A percentile compares a stretch with the other conserved stretches of the same genome.
These are phyloP conservation scores for Chiua virens DNA, from an alignment of 768 basidiomycete genomes.

Conservation along the genomic window DNA sequence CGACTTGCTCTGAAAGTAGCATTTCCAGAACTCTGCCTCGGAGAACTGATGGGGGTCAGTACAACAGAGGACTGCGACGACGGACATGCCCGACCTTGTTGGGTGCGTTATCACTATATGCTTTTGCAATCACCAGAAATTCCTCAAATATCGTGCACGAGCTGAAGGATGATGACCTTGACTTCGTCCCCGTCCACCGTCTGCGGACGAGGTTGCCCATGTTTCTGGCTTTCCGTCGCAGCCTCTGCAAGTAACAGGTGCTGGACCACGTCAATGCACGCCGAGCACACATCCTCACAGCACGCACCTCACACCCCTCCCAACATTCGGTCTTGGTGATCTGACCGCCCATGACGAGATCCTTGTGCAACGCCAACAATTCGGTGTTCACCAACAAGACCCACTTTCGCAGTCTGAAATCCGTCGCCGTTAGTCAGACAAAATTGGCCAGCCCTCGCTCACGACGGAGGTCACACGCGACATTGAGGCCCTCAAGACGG, in stretches of 20 bases:
- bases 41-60: conserved; percentile 55
- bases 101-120: conserved; percentile 92
- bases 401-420: conserved; percentile 74
- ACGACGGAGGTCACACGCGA: conserved; percentile 66
- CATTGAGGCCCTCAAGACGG: conserved; percentile 44
- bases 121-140: conserved; percentile 91
- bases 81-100: conserved; percentile 53
- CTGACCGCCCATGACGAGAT: conserved; percentile 81
- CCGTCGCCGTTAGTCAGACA: conserved; percentile 55
- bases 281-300: background rate
- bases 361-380: conserved; percentile 77
- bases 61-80: background rate
- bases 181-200: conserved; percentile 82
- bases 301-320: conserved; percentile 89
- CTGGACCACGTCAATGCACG: conserved; percentile 39
- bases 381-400: conserved; percentile 79
- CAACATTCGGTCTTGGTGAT: conserved; percentile 95
- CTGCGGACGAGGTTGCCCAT: conserved; percentile 82
- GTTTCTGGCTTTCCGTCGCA: conserved; percentile 70
- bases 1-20: conserved; percentile 94
- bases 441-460: conserved; percentile 52
- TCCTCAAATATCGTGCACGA: conserved; percentile 95
- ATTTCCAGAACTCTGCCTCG: conserved; percentile 93
- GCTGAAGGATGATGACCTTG: conserved; percentile 86
- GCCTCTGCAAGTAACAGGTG: conserved; percentile 76